These are phyloP conservation scores for Venturia aucupariae DNA, from an alignment of 2,329 filamentous ascomycete genomes.

Conservation along the genomic window DNA sequence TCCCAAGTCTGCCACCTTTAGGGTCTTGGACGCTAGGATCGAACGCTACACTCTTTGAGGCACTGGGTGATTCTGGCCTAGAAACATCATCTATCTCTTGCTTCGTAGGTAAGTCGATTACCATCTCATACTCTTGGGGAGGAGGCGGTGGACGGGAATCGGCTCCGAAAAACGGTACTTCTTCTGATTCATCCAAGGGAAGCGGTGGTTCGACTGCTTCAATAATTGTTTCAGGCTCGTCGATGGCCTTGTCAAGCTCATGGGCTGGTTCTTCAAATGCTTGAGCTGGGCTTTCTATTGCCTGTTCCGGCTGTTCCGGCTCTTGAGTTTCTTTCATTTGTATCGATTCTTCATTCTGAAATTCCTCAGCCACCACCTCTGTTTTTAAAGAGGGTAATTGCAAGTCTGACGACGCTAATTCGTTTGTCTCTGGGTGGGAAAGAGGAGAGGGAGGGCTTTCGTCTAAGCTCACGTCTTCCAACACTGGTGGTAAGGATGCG, in stretches of 20 bases:
- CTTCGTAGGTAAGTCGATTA: background rate
- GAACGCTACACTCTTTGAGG: constrained; percentile 10
- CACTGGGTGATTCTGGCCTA: constrained; percentile 4
- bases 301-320: background rate
- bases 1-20: constrained; percentile 12
- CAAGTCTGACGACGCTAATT: constrained; percentile 12
- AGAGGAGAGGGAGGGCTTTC: constrained; percentile 10
- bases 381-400: constrained; percentile 8
- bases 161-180: background rate
- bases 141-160: background rate
- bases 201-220: too few species aligned
- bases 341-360: background rate
- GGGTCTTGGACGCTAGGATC: constrained; percentile 14
- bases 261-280: background rate
- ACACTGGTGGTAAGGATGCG: background rate
- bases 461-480: constrained; percentile 10
- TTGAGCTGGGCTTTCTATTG: too few species aligned
- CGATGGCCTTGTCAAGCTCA: background rate
- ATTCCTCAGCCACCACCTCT: background rate
- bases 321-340: too few species aligned
- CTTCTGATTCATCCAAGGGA: background rate
- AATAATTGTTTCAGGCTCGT: background rate
- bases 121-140: background rate
- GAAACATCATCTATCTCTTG: background rate
- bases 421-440: constrained; percentile 12